Conservation (phyloP, 352 stramenopile species). For the Pseudoperonospora humuli region DNA sequence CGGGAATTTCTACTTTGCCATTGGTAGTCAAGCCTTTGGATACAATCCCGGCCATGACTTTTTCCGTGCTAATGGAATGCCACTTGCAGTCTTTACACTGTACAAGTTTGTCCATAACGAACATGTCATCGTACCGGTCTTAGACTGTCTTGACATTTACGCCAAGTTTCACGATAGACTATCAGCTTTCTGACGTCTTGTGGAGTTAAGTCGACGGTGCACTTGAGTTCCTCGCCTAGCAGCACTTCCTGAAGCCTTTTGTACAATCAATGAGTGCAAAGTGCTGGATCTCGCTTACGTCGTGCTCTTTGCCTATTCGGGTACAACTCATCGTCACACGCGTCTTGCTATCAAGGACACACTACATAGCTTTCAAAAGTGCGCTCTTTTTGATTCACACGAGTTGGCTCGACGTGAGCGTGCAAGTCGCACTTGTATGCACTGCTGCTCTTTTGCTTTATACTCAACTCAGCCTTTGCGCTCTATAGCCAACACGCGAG, state of each 20-base stretch:
- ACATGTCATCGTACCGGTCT: neutral
- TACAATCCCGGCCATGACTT: slow-evolving; percentile 62
- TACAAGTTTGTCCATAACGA: slow-evolving; percentile 43
- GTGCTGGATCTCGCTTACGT: slow-evolving; percentile 70
- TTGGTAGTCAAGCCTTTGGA: slow-evolving; percentile 38
- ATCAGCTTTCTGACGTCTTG: too few relatives aligned
- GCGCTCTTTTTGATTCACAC: too few relatives aligned
- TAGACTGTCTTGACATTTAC: too few relatives aligned
- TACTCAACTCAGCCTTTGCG: too few relatives aligned
- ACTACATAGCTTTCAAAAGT: slow-evolving; percentile 62
- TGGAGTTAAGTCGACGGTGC: slow-evolving; percentile 4
- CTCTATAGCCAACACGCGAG: too few relatives aligned
- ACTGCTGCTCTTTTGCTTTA: too few relatives aligned
- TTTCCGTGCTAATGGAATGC: slow-evolving; percentile 51
- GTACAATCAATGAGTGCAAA: slow-evolving; percentile 59
- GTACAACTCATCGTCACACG: slow-evolving; percentile 51
- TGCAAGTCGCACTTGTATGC: too few relatives aligned
- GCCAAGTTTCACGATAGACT: too few relatives aligned
- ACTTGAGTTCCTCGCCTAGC: too few relatives aligned
- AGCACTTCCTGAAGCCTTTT: too few relatives aligned
- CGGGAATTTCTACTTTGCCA: slow-evolving; percentile 72
- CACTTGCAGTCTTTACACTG: slow-evolving; percentile 58
- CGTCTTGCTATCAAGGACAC: slow-evolving; percentile 55
- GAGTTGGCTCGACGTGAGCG: too few relatives aligned
- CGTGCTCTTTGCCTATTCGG: slow-evolving; percentile 58